Evolutionary conservation across 208 protist genomes (phyloP).

Genomic region (Crithidia brevicula): DNA sequence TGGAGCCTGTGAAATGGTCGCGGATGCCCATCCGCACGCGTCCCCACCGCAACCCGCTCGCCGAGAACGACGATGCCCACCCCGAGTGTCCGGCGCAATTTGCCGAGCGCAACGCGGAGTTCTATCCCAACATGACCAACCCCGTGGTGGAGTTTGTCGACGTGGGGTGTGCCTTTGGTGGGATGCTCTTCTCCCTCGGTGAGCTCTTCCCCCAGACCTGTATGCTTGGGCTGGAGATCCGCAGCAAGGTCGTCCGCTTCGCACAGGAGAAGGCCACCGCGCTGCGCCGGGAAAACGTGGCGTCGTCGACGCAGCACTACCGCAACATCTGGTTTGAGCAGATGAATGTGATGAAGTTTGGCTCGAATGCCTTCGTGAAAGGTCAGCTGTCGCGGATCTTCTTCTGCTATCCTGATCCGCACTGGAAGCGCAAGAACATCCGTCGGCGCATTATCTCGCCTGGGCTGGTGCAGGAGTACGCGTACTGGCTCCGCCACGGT

Average conservation of each 20-base stretch:
- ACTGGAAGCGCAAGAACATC: constrained; percentile 98
- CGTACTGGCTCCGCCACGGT: constrained; percentile 93
- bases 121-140: constrained; percentile 53
- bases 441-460: constrained; percentile 97
- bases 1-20: constrained; percentile 74
- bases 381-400: constrained; percentile 96
- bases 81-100: constrained; percentile 79
- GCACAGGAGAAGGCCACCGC: constrained; percentile 82
- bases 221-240: constrained; percentile 97
- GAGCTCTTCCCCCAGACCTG: constrained; percentile 93
- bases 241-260: constrained; percentile 94
- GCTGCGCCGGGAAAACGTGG: constrained; percentile 55
- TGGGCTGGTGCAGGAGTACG: constrained; percentile 96
- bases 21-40: constrained; percentile 89
- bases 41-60: constrained; percentile 94
- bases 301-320: constrained; percentile 83
- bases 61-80: constrained; percentile 89
- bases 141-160: constrained; percentile 90
- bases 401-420: constrained; percentile 98
- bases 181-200: constrained; percentile 92
- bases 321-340: constrained; percentile 96
- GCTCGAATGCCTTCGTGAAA: constrained; percentile 97
- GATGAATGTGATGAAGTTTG: constrained; percentile 98
- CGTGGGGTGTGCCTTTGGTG: constrained; percentile 98
- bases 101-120: constrained; percentile 33